phyloP scores from a whole-genome alignment of 2,329 filamentous ascomycete genomes.

The Penicillium sp. region DNA sequence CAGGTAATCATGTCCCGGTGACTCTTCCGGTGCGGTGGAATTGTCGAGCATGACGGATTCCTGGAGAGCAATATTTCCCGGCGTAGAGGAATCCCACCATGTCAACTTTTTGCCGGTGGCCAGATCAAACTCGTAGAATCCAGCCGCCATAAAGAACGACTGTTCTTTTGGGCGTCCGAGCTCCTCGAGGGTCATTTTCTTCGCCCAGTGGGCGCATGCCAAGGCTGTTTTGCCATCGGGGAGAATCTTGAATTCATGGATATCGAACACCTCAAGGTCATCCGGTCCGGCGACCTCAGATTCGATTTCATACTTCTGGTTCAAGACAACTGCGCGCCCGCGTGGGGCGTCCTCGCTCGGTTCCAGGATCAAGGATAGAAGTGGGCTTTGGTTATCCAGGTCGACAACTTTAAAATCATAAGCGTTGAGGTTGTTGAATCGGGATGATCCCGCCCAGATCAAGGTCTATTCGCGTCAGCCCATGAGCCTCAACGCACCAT shows the following conservation, averaged over 20 bases:
- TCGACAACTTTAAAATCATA: not conserved
- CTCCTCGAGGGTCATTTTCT: not conserved
- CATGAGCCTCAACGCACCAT: no score
- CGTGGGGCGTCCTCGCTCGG: not conserved
- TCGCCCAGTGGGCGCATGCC: not conserved
- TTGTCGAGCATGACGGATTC: conserved; percentile 6
- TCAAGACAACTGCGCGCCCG: not conserved
- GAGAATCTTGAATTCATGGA: not conserved
- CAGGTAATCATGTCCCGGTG: conserved; percentile 32
- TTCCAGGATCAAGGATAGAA: not conserved
- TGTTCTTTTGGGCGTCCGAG: conserved; percentile 1
- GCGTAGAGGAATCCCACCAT: not conserved
- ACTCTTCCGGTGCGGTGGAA: not conserved
- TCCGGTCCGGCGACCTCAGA: not conserved
- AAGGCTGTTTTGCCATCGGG: not conserved
- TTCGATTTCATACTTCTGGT: not conserved
- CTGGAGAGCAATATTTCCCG: conserved; percentile 28
- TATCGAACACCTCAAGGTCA: not conserved
- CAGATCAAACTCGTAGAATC: conserved; percentile 12
- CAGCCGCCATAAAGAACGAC: not conserved
- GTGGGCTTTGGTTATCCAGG: not conserved
- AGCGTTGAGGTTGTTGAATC: not conserved
- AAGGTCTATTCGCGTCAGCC: not conserved
- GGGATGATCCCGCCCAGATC: not conserved
- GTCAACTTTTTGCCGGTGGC: not conserved